Evolutionary conservation across 768 basidiomycete genomes (phyloP).

Genomic region (Trichaptum fuscoviolaceum): DNA sequence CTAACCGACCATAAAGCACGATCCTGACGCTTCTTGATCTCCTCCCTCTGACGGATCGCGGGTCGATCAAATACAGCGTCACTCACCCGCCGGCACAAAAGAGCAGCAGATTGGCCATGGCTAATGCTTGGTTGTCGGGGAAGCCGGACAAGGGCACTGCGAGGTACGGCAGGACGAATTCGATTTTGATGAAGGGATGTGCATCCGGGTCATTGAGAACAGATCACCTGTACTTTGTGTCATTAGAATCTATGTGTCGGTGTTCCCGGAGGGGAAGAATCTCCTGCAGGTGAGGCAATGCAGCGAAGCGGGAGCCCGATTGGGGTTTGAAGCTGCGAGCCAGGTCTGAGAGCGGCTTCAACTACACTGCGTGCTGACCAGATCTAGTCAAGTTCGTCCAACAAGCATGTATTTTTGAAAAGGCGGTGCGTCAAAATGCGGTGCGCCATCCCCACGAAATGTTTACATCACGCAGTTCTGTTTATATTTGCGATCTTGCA

Average conservation of each 20-base stretch:
- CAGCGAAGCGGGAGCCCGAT: neutral
- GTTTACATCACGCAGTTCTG: neutral
- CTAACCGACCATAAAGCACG: neutral
- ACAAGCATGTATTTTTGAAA: neutral
- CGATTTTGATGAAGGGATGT: neutral
- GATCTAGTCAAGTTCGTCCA: neutral
- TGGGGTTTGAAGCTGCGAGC: neutral
- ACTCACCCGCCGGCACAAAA: neutral
- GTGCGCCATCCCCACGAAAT: neutral
- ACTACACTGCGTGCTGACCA: neutral
- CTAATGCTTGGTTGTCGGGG: conserved; percentile 1
- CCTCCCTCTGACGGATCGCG: neutral
- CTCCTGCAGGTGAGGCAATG: conserved; percentile 1
- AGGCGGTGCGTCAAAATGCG: neutral
- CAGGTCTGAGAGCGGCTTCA: neutral
- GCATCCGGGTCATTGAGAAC: neutral
- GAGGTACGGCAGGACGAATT: neutral
- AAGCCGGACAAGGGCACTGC: neutral
- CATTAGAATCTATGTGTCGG: neutral
- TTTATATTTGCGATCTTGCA: neutral
- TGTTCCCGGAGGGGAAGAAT: neutral
- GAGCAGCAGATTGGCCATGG: neutral
- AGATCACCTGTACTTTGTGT: neutral
- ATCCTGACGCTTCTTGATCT: neutral
- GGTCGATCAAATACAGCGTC: neutral